A percentile compares a stretch with the other conserved stretches of the same genome.
Conservation (phyloP, 805 yeast genomes). For the Schwanniomyces sp. region DNA sequence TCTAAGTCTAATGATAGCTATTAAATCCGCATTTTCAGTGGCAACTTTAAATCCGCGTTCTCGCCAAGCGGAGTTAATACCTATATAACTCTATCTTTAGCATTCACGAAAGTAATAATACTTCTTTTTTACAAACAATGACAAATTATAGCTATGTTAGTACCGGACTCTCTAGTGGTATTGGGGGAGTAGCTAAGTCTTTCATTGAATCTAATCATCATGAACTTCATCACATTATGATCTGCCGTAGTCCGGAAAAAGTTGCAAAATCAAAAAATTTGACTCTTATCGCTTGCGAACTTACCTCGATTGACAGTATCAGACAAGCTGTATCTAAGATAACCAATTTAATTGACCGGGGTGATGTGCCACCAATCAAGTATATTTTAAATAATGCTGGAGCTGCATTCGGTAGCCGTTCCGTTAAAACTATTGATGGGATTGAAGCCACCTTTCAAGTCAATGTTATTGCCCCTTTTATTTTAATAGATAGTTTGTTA, state of each 20-base stretch:
- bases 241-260: constrained; percentile 1
- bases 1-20: no score
- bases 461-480: constrained; percentile 2
- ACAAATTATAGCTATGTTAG: constrained; percentile 1
- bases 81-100: no score
- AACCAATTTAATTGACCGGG: not conserved
- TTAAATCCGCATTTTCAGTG: no score
- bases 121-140: no score
- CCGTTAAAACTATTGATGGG: constrained; percentile 3
- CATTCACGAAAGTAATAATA: no score
- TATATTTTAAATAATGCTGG: constrained; percentile 3
- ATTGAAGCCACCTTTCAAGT: constrained; percentile 4
- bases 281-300: constrained; percentile 4
- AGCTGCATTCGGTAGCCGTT: not conserved
- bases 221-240: constrained; percentile 1
- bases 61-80: no score
- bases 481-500: constrained; percentile 1
- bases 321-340: not conserved
- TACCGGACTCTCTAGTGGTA: constrained; percentile 3
- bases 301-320: constrained; percentile 3
- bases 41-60: no score
- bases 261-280: not conserved
- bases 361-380: constrained; percentile 5
- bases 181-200: not conserved
- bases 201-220: not conserved